phyloP scores from a whole-genome alignment of 1,139 yeast species.

The Taiozyma sp. region DNA sequence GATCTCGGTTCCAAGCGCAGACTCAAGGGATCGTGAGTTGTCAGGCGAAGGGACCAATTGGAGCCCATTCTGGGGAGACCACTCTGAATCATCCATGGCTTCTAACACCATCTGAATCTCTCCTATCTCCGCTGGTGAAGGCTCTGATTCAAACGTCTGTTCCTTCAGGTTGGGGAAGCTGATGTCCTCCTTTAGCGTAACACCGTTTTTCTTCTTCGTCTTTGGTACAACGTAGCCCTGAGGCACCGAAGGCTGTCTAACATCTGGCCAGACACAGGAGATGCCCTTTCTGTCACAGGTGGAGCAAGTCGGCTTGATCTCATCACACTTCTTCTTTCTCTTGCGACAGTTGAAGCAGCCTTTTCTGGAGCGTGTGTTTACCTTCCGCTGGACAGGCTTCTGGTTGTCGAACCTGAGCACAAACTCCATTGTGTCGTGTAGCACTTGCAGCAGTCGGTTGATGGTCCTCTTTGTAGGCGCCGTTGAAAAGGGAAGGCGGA shows the following conservation, averaged over 20 bases:
- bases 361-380: constrained; percentile 31
- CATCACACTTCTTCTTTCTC: constrained; percentile 49
- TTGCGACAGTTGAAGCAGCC: constrained; percentile 46
- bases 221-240: constrained; percentile 19
- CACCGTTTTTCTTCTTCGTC: constrained; percentile 4
- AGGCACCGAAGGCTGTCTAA: constrained; percentile 30
- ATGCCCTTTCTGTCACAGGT: constrained; percentile 36
- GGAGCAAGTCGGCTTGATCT: constrained; percentile 33
- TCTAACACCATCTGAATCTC: background rate
- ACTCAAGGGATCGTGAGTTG: background rate
- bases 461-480: background rate
- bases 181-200: background rate
- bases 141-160: background rate
- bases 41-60: background rate
- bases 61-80: background rate
- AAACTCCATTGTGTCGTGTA: background rate
- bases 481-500: background rate
- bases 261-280: constrained; percentile 38
- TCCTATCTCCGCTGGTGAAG: background rate
- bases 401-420: constrained; percentile 2
- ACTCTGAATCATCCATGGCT: background rate
- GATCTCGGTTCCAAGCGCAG: background rate
- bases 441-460: background rate
- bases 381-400: background rate
- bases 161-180: background rate